Percentiles rank a stretch among this genome's conserved stretches.
Evolutionary conservation across 1,139 yeast genomes (phyloP).

Genomic region (Ogataea hybrid): DNA sequence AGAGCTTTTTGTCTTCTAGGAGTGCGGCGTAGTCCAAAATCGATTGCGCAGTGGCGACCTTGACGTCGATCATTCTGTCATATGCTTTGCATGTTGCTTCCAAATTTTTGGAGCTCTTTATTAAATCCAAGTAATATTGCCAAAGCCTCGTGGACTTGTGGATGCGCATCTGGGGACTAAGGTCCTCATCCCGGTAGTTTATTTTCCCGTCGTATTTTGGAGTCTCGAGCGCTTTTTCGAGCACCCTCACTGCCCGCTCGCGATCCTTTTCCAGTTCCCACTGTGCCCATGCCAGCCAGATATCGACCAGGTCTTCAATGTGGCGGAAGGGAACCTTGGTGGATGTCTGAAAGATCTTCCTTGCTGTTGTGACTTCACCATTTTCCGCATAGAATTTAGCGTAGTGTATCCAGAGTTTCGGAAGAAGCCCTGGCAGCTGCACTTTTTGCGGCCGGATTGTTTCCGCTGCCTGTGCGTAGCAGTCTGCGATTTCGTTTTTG

Average conservation of each 20-base stretch:
- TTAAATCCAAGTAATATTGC: conserved; percentile 71
- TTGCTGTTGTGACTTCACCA: conserved; percentile 58
- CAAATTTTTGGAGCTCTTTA: conserved; percentile 58
- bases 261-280: conserved; percentile 51
- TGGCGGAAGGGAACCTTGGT: conserved; percentile 66
- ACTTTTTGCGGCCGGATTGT: conserved; percentile 61
- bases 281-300: conserved; percentile 77
- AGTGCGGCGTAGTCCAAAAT: conserved; percentile 67
- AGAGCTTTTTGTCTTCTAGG: conserved; percentile 47
- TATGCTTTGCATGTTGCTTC: conserved; percentile 48
- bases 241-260: conserved; percentile 50
- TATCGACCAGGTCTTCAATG: conserved; percentile 61
- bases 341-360: conserved; percentile 63
- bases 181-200: conserved; percentile 41
- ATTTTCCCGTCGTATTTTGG: conserved; percentile 35
- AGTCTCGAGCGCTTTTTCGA: conserved; percentile 49
- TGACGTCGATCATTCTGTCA: conserved; percentile 56
- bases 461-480: conserved; percentile 68
- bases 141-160: conserved; percentile 65
- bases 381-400: conserved; percentile 60
- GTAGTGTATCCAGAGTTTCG: conserved; percentile 67
- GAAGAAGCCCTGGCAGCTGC: conserved; percentile 39
- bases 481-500: conserved; percentile 44
- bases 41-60: conserved; percentile 67
- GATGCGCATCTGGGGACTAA: conserved; percentile 57